Evolutionary conservation across 1,139 yeast genomes (phyloP).

Genomic region (Yamadazyma dendronema): DNA sequence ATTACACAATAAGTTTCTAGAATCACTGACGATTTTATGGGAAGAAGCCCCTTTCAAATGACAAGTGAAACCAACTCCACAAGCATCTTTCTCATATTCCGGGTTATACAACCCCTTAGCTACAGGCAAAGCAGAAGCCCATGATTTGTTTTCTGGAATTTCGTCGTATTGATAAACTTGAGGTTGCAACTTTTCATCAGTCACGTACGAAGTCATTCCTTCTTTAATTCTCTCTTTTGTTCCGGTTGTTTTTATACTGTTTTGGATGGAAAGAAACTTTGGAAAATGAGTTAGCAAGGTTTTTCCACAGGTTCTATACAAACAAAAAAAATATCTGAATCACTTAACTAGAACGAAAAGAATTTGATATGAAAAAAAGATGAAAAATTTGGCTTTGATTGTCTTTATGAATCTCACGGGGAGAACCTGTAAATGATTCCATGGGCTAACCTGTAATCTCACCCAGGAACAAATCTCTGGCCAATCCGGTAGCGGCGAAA

Average conservation of each 20-base stretch:
- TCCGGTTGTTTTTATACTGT: no score
- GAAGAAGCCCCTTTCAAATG: slow-evolving; percentile 85
- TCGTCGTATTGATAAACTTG: slow-evolving; percentile 67
- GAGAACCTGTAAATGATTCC: slow-evolving; percentile 2
- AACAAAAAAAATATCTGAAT: no score
- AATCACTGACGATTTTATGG: slow-evolving; percentile 93
- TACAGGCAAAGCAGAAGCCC: slow-evolving; percentile 89
- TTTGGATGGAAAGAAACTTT: no score
- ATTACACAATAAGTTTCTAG: slow-evolving; percentile 82
- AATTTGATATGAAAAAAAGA: neutral
- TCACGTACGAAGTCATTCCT: slow-evolving; percentile 36
- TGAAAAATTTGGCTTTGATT: neutral
- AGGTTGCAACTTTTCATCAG: slow-evolving; percentile 35
- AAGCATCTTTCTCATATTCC: slow-evolving; percentile 90
- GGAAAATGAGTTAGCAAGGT: slow-evolving; percentile 1
- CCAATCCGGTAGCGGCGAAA: slow-evolving; percentile 13
- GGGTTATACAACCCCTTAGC: slow-evolving; percentile 93
- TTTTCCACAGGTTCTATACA: no score
- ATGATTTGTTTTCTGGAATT: slow-evolving; percentile 74
- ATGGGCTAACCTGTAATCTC: neutral
- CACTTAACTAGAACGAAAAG: no score
- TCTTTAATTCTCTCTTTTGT: neutral
- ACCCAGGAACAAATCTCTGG: slow-evolving; percentile 6
- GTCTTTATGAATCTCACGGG: neutral
- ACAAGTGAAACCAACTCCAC: slow-evolving; percentile 98